Conservation (phyloP, 345 rosid genomes). For the Dipteronia sinensis region DNA sequence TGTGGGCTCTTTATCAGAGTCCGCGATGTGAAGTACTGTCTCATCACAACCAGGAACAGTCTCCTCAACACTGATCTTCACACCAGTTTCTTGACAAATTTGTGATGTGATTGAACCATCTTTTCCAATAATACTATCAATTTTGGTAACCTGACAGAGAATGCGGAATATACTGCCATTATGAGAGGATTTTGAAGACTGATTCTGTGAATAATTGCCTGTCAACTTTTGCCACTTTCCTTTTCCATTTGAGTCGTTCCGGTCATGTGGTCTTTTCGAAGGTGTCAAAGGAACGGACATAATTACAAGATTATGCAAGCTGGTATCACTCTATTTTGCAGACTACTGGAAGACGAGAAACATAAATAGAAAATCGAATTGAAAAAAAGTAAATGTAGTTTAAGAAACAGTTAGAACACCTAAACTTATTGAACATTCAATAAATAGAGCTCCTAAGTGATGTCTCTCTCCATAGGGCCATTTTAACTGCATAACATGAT, state of each 20-base stretch:
- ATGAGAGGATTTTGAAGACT: constrained; percentile 25
- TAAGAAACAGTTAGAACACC: neutral
- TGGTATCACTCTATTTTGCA: neutral
- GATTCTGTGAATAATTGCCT: constrained; percentile 25
- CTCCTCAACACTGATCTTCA: constrained; percentile 55
- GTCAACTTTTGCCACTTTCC: constrained; percentile 51
- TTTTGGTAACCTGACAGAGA: constrained; percentile 48
- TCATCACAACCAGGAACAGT: constrained; percentile 57
- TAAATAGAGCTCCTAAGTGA: neutral
- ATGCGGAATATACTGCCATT: constrained; percentile 40
- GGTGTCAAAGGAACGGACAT: constrained; percentile 59
- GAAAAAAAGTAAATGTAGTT: neutral
- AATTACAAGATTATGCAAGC: constrained; percentile 9
- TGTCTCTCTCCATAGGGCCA: neutral
- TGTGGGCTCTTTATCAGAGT: constrained; percentile 35
- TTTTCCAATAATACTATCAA: constrained; percentile 41
- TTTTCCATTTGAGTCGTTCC: constrained; percentile 49
- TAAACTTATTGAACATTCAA: neutral
- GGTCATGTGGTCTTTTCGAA: constrained; percentile 56
- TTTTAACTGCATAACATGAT: neutral
- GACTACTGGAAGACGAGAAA: neutral
- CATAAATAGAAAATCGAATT: neutral
- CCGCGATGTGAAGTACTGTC: constrained; percentile 47
- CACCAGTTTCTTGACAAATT: constrained; percentile 55
- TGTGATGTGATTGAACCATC: constrained; percentile 42